Evolutionary conservation across 345 rosid species (phyloP).

Genomic region (Rhizophora mangle): DNA sequence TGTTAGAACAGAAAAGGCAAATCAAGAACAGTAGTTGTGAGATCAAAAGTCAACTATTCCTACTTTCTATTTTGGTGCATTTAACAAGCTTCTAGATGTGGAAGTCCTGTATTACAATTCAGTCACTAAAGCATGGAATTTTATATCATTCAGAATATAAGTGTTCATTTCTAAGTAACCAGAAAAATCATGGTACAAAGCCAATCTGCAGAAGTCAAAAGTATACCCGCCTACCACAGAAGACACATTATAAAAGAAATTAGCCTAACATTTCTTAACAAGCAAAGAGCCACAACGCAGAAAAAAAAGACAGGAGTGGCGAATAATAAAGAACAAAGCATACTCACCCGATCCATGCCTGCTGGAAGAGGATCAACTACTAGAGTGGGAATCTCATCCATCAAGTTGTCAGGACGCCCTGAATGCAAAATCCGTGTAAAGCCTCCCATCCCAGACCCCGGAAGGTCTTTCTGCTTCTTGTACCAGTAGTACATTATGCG

Average conservation of each 20-base stretch:
- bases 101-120: not conserved
- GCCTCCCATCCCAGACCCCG: slow-evolving; percentile 90
- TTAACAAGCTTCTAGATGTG: not conserved
- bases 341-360: slow-evolving; percentile 72
- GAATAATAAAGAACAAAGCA: too few relatives aligned
- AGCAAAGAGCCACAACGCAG: not conserved
- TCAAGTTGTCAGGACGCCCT: slow-evolving; percentile 75
- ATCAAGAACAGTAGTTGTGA: too few relatives aligned
- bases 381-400: slow-evolving; percentile 89
- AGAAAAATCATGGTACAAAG: too few relatives aligned
- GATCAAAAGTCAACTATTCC: too few relatives aligned
- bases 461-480: slow-evolving; percentile 63
- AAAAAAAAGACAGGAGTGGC: not conserved
- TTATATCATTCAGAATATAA: too few relatives aligned
- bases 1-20: too few relatives aligned
- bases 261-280: not conserved
- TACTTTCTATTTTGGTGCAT: too few relatives aligned
- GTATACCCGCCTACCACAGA: not conserved
- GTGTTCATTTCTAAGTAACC: too few relatives aligned
- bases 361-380: slow-evolving; percentile 92
- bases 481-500: slow-evolving; percentile 98
- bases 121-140: not conserved
- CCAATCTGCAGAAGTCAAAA: too few relatives aligned
- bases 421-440: slow-evolving; percentile 93
- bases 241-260: not conserved